Evolutionary conservation across 441 rosid species (phyloP).

Genomic region (Oxalis stricta): DNA sequence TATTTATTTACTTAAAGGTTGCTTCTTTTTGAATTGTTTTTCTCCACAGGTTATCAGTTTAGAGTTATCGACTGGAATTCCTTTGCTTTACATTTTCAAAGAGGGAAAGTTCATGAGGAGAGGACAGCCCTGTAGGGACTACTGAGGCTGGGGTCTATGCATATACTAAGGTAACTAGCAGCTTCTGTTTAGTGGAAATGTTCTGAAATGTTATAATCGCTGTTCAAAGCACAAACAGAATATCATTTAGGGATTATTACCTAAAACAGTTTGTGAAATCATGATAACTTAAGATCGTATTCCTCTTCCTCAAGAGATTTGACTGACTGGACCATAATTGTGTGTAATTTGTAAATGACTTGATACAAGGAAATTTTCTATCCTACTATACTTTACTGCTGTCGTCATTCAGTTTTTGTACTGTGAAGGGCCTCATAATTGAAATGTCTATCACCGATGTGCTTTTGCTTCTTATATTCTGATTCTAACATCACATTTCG

Average conservation of each 20-base stretch:
- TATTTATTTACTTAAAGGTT: neutral
- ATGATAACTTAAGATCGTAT: too few species aligned
- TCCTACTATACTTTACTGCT: too few species aligned
- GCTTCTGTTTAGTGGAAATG: neutral
- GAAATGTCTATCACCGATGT: too few species aligned
- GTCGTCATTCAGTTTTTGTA: too few species aligned
- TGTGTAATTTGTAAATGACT: too few species aligned
- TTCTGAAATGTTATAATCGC: neutral
- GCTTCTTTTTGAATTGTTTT: conserved; percentile 1
- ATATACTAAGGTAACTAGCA: conserved; percentile 59
- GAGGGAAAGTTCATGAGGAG: conserved; percentile 77
- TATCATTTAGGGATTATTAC: too few species aligned
- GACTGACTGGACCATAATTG: too few species aligned
- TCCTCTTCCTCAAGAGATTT: too few species aligned
- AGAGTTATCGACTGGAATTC: conserved; percentile 85
- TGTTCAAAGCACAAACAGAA: neutral
- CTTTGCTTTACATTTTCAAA: conserved; percentile 86
- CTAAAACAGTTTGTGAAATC: too few species aligned
- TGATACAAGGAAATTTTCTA: too few species aligned
- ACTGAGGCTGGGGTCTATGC: conserved; percentile 95
- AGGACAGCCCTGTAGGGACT: conserved; percentile 85
- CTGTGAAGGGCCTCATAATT: too few species aligned
- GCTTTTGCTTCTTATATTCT: neutral
- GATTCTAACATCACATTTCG: too few species aligned
- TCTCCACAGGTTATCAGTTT: conserved; percentile 58